Conservation (phyloP, 2,329 filamentous ascomycete species). For the Paraconiothyrium sp. region DNA sequence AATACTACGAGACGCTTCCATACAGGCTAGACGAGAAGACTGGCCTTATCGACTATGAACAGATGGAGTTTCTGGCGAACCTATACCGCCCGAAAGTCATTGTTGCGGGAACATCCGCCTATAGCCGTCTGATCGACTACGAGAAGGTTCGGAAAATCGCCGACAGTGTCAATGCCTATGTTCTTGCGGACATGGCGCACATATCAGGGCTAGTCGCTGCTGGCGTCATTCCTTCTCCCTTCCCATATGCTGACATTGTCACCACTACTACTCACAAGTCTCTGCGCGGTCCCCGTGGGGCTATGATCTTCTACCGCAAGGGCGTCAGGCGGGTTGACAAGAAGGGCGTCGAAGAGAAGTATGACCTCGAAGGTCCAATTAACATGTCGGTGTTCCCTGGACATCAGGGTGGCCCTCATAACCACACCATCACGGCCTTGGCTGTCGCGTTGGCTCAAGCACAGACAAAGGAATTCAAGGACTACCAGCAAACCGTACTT, state of each 20-base stretch:
- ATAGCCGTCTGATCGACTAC: conserved; percentile 98
- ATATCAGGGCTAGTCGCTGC: conserved; percentile 96
- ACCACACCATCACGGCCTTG: conserved; percentile 98
- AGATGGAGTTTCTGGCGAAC: conserved; percentile 85
- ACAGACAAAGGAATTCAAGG: conserved; percentile 86
- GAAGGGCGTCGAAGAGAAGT: conserved; percentile 92
- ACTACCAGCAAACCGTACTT: conserved; percentile 92
- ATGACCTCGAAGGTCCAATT: conserved; percentile 94
- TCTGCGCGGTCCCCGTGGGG: conserved; percentile 93
- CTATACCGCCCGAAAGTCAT: conserved; percentile 97
- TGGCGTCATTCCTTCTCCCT: conserved; percentile 91
- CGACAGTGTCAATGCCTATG: conserved; percentile 91
- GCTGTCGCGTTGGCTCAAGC: conserved; percentile 96
- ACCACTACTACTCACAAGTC: conserved; percentile 99
- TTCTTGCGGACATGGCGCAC: conserved; percentile 98
- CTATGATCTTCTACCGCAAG: conserved; percentile 99
- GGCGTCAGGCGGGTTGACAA: conserved; percentile 88
- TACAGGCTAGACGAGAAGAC: conserved; percentile 91
- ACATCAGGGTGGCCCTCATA: conserved; percentile 98
- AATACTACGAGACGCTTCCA: conserved; percentile 98
- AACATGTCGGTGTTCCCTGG: conserved; percentile 99
- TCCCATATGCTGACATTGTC: conserved; percentile 91
- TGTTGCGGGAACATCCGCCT: conserved; percentile 95
- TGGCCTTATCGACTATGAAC: conserved; percentile 96
- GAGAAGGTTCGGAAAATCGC: conserved; percentile 95